Evolutionary conservation across 2,329 filamentous ascomycete species (phyloP).

Genomic region (Aureobasidium sp.): DNA sequence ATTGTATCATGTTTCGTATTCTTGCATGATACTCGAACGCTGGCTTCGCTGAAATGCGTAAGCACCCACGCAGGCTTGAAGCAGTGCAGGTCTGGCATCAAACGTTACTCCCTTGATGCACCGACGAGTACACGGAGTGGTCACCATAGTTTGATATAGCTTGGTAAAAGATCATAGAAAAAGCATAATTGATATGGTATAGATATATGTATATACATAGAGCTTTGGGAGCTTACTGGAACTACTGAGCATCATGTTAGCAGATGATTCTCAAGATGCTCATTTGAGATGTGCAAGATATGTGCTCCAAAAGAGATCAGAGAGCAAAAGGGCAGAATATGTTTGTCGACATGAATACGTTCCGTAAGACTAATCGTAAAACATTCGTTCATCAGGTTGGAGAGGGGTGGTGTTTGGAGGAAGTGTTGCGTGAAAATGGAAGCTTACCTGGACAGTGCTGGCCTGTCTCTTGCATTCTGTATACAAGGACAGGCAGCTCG

Average conservation of each 20-base stretch:
- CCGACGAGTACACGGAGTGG: no score
- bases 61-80: no score
- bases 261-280: not conserved
- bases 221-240: not conserved
- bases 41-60: no score
- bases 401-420: not conserved
- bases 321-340: slow-evolving; percentile 15
- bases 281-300: not conserved
- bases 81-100: no score
- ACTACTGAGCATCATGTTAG: slow-evolving; percentile 9
- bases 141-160: no score
- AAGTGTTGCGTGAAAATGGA: not conserved
- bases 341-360: slow-evolving; percentile 8
- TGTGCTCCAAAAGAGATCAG: slow-evolving; percentile 4
- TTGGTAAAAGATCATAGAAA: no score
- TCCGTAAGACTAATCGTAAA: slow-evolving; percentile 14
- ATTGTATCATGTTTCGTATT: no score
- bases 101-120: no score
- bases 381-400: slow-evolving; percentile 12
- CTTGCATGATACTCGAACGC: no score
- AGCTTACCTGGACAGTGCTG: not conserved
- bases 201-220: not conserved
- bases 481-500: not conserved
- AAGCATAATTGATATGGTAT: no score
- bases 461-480: not conserved